A percentile compares a stretch with the other conserved stretches of the same genome.
These are phyloP conservation scores for Cystobasidium tubakii DNA, from an alignment of 768 basidiomycete species.

Conservation along the genomic window DNA sequence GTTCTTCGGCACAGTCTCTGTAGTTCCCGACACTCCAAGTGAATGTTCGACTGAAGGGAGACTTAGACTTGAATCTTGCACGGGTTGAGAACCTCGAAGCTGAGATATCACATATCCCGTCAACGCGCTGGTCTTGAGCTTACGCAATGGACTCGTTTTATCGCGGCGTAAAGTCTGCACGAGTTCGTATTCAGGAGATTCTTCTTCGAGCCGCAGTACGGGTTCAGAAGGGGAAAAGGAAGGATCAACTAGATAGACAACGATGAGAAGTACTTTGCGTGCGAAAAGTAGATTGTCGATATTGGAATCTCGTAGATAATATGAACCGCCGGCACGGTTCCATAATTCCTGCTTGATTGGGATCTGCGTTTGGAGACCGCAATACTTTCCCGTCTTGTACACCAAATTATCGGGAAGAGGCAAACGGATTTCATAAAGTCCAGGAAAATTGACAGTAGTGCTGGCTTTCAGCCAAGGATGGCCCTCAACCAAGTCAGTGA, in stretches of 20 bases:
- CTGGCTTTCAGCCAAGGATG: too few relatives aligned
- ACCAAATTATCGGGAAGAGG: not conserved
- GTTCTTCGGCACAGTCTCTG: too few relatives aligned
- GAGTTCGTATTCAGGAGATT: not conserved
- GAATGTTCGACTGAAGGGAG: too few relatives aligned
- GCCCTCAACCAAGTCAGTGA: too few relatives aligned
- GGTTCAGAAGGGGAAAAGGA: not conserved
- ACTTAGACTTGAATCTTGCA: too few relatives aligned
- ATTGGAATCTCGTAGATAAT: not conserved
- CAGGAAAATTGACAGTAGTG: not conserved
- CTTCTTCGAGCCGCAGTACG: not conserved
- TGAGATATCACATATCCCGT: not conserved
- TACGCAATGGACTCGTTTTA: not conserved
- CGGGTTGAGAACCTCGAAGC: too few relatives aligned
- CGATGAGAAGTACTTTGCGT: not conserved
- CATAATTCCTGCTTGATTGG: not conserved
- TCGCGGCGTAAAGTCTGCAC: not conserved
- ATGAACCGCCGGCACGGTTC: not conserved
- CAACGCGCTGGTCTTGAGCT: not conserved
- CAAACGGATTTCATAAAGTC: not conserved
- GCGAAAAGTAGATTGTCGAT: not conserved
- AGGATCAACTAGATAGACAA: not conserved
- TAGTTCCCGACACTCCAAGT: too few relatives aligned
- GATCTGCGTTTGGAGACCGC: not conserved
- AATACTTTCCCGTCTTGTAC: not conserved